Percentiles rank a stretch among this genome's conserved stretches.
phyloP scores from a whole-genome alignment of 2,329 filamentous ascomycete genomes.

The Botryosphaeria agaves region DNA sequence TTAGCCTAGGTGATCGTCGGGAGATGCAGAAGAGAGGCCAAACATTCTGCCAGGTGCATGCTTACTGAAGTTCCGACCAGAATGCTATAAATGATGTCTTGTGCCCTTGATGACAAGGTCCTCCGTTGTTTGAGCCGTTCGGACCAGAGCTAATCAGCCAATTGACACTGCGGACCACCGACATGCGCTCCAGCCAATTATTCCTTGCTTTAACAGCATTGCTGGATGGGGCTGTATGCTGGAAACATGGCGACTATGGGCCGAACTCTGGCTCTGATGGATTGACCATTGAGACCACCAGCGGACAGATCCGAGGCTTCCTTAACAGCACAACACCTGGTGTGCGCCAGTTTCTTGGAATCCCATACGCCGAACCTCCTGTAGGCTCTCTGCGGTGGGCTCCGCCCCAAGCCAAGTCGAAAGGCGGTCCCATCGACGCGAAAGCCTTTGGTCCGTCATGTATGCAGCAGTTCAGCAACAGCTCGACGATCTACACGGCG shows the following conservation, averaged over 20 bases:
- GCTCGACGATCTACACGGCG: slow-evolving; percentile 3
- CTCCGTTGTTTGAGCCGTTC: not conserved
- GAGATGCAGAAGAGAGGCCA: too few relatives aligned
- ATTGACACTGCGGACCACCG: not conserved
- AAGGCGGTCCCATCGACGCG: slow-evolving; percentile 1
- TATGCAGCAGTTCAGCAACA: slow-evolving; percentile 5
- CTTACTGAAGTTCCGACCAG: too few relatives aligned
- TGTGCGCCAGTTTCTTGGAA: slow-evolving; percentile 25
- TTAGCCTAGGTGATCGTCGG: too few relatives aligned
- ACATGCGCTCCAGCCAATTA: not conserved
- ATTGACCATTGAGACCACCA: not conserved
- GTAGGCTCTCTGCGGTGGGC: slow-evolving; percentile 35
- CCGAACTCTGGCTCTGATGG: not conserved
- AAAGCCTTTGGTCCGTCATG: slow-evolving; percentile 4
- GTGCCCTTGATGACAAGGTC: too few relatives aligned
- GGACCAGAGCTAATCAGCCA: not conserved
- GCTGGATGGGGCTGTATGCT: not conserved
- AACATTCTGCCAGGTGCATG: too few relatives aligned
- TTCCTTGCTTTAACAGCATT: not conserved
- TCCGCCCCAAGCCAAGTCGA: not conserved
- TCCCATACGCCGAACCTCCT: slow-evolving; percentile 41
- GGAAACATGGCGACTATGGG: not conserved
- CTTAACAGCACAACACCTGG: slow-evolving; percentile 1
- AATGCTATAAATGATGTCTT: too few relatives aligned
- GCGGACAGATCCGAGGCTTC: not conserved